A percentile compares a stretch with the other conserved stretches of the same genome.
Conservation (phyloP, 768 basidiomycete species). For the Termitomyces sp. region DNA sequence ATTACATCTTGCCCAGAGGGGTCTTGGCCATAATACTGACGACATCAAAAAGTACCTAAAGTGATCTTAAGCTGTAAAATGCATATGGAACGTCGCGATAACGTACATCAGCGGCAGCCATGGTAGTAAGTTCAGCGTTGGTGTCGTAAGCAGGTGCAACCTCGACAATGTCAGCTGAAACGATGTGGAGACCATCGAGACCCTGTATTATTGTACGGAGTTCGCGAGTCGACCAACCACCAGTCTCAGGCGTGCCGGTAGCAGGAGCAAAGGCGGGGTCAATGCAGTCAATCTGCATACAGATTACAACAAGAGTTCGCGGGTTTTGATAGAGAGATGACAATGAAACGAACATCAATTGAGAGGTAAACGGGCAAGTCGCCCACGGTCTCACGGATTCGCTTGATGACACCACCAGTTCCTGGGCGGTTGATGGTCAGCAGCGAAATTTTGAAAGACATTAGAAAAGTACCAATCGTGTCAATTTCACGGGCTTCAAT, state of each 20-base stretch:
- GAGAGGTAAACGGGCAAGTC: slow-evolving; percentile 71
- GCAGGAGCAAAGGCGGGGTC: slow-evolving; percentile 82
- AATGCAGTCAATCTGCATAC: slow-evolving; percentile 62
- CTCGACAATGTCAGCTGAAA: slow-evolving; percentile 81
- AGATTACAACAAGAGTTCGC: neutral
- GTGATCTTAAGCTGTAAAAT: neutral
- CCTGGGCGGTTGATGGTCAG: slow-evolving; percentile 28
- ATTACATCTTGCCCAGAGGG: slow-evolving; percentile 51
- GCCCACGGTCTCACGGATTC: slow-evolving; percentile 76
- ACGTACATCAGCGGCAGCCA: slow-evolving; percentile 37
- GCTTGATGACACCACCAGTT: slow-evolving; percentile 70
- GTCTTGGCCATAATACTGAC: slow-evolving; percentile 78
- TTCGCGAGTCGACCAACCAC: slow-evolving; percentile 82
- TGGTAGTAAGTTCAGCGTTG: slow-evolving; percentile 26
- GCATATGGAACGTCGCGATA: neutral
- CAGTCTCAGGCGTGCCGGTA: slow-evolving; percentile 81
- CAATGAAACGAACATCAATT: slow-evolving; percentile 48
- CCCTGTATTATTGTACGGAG: slow-evolving; percentile 72
- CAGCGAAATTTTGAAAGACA: neutral
- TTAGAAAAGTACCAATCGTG: slow-evolving; percentile 46
- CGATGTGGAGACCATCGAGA: slow-evolving; percentile 67
- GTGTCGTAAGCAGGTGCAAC: slow-evolving; percentile 79
- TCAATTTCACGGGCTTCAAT: slow-evolving; percentile 86
- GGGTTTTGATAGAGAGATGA: neutral
- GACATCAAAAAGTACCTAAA: slow-evolving; percentile 67